Evolutionary conservation across 2,329 filamentous ascomycete species (phyloP), one percentile per base, ranked within the genome.

Genomic region (Aureobasidium pullulans): DNA sequence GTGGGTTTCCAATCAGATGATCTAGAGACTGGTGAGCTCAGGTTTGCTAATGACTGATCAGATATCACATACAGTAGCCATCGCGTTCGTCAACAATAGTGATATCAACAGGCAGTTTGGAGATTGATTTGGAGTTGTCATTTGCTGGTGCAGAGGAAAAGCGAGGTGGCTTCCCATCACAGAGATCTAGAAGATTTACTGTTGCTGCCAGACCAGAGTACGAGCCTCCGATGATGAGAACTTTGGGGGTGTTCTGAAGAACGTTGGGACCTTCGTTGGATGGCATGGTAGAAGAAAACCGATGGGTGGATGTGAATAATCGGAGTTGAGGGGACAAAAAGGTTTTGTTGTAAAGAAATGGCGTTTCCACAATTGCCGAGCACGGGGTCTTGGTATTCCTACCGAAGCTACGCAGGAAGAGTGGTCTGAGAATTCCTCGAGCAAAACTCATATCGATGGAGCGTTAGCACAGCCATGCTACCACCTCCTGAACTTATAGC

Each of bases 71-170:
- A 91, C 88, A 91, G 70, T 84, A 91, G n/a, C 89, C 89, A 76
- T 92, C 88, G n/a, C 87, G 78, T 71, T 91, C 87, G 66, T 92
- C 88, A 28, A 89, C 84, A 23, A 92, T 80, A 23, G 86, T 90
- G 53, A 92, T 84, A 39, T 90, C 81, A 13, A 89, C 72, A 52
- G 61, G 66, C 53, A 61, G 66, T 48, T 61, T 61, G 44, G 36
- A 19, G 11, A 47, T 64, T 19, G 59, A 23, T 23, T 23, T 69
- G 53, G 76, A 75, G n/a, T 6, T 11, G 4, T 34, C 52, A 28
- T 37, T 31, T 10, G 40, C 6, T 7, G 52, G 8, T 16, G 40
- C n/a, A n/a, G 40, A 31, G 2, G 19, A 13, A 19, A 56, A 56
- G 13, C 84, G 80, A n/a, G 81, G 75, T 7, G 72, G 68, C 61